Evolutionary conservation across 768 basidiomycete species (phyloP).

Genomic region (Amanita fuliginea): DNA sequence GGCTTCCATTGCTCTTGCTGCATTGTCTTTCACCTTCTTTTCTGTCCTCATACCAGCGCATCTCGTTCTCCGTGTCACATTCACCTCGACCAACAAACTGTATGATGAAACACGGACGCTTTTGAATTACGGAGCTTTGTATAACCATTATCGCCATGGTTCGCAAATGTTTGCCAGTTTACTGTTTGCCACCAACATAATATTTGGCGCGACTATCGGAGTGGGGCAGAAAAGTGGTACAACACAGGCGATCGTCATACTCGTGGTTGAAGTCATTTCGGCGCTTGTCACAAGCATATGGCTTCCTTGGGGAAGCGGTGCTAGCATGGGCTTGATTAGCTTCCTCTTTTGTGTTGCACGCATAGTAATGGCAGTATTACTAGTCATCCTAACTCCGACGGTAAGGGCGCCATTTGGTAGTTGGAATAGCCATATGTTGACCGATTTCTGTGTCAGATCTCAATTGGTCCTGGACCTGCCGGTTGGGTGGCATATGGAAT

Average conservation of each 20-base stretch:
- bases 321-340: slow-evolving; percentile 93
- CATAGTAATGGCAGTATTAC: slow-evolving; percentile 80
- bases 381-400: slow-evolving; percentile 83
- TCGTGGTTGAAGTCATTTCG: slow-evolving; percentile 79
- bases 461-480: slow-evolving; percentile 66
- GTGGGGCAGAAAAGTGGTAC: slow-evolving; percentile 87
- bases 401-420: slow-evolving; percentile 34
- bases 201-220: slow-evolving; percentile 77
- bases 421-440: slow-evolving; percentile 2
- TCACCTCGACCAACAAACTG: slow-evolving; percentile 78
- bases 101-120: slow-evolving; percentile 93
- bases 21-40: slow-evolving; percentile 68
- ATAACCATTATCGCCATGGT: slow-evolving; percentile 89
- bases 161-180: slow-evolving; percentile 83
- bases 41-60: slow-evolving; percentile 69
- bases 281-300: slow-evolving; percentile 87
- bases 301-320: slow-evolving; percentile 95
- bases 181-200: slow-evolving; percentile 72
- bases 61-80: slow-evolving; percentile 66
- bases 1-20: slow-evolving; percentile 67
- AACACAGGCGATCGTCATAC: slow-evolving; percentile 81
- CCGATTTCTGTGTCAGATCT: slow-evolving; percentile 42
- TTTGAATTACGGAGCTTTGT: slow-evolving; percentile 82
- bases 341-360: slow-evolving; percentile 89
- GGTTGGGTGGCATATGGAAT: slow-evolving; percentile 96